Base-by-base conservation (phyloP, 2,329 filamentous ascomycete species). In the Rhexocercosporidium sp. region DNA sequence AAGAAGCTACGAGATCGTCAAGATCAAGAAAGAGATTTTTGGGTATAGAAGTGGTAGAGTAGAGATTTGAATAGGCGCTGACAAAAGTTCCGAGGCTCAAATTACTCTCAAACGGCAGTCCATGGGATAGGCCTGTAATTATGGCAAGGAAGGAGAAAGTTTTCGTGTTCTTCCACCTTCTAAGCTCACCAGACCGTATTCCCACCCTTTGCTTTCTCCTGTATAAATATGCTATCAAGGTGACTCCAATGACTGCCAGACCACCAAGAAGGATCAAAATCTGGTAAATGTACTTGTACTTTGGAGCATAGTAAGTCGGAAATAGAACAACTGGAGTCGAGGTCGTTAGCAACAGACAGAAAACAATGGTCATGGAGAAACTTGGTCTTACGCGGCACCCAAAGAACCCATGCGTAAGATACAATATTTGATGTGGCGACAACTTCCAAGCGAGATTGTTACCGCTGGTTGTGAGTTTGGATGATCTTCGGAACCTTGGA, bases 241-340 rank as follows among this genome's bases (percentile, higher is more conserved):
- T 27, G 14, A 62, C 56, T 57, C 66, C 64, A 29, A 74, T 31
- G 5, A 76, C 71, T 0, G 74, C 73, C 5, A 78, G 66, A 6
- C 75, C 76, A 14, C 76, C 76, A 56, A 76, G 78, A 6, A 78
- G 49, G n/a, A 78, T 76, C 54, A 77, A 56, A 25, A 77, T 69
- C 64, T 78, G 77, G 56, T 79, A 79, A 1, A 75, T 77, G 47
- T 78, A 78, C 39, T 75, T 74, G 66, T 79, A 79, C 18, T 77
- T 71, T 7, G 77, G 77, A 1, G 77, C 77, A 59, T 79, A 75
- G 57, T 79, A 77, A 0, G 77, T 77, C 8, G 77, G 77, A 59
- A 78, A 78, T 1, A 79, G 67, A 3, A 75, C 74, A 51, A 76
- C 73, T 77, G 39, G 8, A 47, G 1, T 7, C 7, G 18, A 47